Base-by-base conservation (phyloP, 805 yeast species). In the Candida mattraensis region DNA sequence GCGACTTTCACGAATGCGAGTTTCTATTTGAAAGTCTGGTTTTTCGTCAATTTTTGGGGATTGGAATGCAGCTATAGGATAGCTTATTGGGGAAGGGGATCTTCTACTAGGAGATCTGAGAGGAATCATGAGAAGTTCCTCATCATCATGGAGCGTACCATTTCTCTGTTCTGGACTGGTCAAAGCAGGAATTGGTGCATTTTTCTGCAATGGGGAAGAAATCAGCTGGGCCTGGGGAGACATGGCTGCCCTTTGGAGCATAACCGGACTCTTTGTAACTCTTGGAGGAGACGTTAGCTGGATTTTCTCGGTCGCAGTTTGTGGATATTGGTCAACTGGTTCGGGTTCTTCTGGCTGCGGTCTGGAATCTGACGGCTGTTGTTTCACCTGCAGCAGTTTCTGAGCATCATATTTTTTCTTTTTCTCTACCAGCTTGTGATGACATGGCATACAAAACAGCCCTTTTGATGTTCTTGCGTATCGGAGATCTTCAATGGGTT, bases 401-500 rank as follows among this genome's bases (percentile, higher is more conserved):
- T 64, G 64, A 37, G 66, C 57, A 47, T 79, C 84, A 47, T 80
- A 76, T 45, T 75, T 71, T 48, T 78, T 80, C 64, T 87, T 82
- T 54, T 81, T 82, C 28, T 82, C 88, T 56, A 89, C 63, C 41
- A 91, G 64, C 47, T 79, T 75, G 54, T 87, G 89, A 62, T 93
- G 97, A 60, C 99, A 91, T 18, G 74, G 69, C 87, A 89, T 87
- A 62, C 99, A 91, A 56, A 87, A 89, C 28, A 91, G 67, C 0
- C 98, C 98, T 53, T 85, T 89, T 26, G 89, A 81, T 0, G 97
- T 91, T 54, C 95, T 74, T 11, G 97, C 97, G 58, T 93, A 93
- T 47, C 88, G 72, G 47, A 89, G 66, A 61, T 91, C 95, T 54
- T 84, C 94, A 43, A 91, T 91, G 39, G 82, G 80, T 43, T 76